Evolutionary conservation across 352 stramenopile species (phyloP).

Genomic region (Pseudoperonospora humuli): DNA sequence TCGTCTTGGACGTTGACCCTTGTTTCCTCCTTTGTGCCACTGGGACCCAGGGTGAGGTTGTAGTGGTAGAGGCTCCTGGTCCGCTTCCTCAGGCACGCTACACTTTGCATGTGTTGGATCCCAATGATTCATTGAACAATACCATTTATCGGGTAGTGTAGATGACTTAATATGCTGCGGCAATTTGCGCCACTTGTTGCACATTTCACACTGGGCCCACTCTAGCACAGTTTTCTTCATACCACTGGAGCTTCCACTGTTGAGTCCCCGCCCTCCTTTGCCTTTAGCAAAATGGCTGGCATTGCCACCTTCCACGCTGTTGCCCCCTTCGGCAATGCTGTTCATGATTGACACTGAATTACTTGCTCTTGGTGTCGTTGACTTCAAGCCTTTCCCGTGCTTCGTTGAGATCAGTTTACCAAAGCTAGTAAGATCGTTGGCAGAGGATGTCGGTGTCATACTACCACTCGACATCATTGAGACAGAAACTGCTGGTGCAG

Average conservation of each 20-base stretch:
- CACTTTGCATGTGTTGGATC: slow-evolving; percentile 78
- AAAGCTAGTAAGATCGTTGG: slow-evolving; percentile 6
- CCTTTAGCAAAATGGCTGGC: slow-evolving; percentile 11
- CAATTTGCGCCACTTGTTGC: slow-evolving; percentile 94
- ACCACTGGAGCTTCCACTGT: slow-evolving; percentile 7
- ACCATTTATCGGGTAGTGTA: slow-evolving; percentile 93
- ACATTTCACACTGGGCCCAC: slow-evolving; percentile 96
- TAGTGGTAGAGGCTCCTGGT: slow-evolving; percentile 54
- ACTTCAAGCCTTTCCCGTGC: slow-evolving; percentile 20
- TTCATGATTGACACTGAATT: slow-evolving; percentile 1
- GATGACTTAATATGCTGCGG: slow-evolving; percentile 87
- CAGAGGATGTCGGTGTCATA: slow-evolving; percentile 16
- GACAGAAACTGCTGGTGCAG: slow-evolving; percentile 10
- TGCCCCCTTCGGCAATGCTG: slow-evolving; percentile 3
- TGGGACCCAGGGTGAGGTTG: slow-evolving; percentile 35
- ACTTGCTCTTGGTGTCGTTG: slow-evolving; percentile 8
- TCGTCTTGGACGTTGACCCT: slow-evolving; percentile 32
- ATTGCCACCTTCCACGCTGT: neutral
- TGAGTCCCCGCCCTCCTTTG: slow-evolving; percentile 12
- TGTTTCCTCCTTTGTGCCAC: slow-evolving; percentile 48
- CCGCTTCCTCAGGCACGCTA: slow-evolving; percentile 60
- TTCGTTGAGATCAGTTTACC: slow-evolving; percentile 16
- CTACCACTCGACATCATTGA: neutral
- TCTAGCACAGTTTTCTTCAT: slow-evolving; percentile 80
- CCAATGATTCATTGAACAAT: slow-evolving; percentile 94